phyloP scores from a whole-genome alignment of 768 basidiomycete species.

The Pisolithus orientalis region DNA sequence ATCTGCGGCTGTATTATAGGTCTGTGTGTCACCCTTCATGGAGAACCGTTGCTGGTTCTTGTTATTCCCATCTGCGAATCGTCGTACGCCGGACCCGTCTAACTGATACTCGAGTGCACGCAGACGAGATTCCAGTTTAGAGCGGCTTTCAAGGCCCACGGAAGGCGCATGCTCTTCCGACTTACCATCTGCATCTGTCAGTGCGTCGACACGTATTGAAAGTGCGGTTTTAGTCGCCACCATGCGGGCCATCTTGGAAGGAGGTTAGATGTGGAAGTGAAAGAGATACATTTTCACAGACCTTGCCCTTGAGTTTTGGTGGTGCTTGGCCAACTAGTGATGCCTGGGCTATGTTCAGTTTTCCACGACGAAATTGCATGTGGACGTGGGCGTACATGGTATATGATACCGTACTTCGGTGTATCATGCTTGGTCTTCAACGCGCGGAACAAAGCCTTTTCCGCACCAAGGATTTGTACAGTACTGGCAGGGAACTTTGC shows the following conservation, averaged over 20 bases:
- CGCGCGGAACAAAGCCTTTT: constrained; percentile 72
- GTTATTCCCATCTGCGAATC: constrained; percentile 46
- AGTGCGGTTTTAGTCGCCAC: constrained; percentile 97
- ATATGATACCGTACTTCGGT: constrained; percentile 99
- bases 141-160: constrained; percentile 89
- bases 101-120: constrained; percentile 81
- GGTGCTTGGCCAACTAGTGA: constrained; percentile 96
- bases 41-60: constrained; percentile 78
- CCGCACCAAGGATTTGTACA: constrained; percentile 70
- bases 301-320: constrained; percentile 97
- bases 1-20: constrained; percentile 86
- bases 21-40: constrained; percentile 70
- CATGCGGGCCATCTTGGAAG: constrained; percentile 92
- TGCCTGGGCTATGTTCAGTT: constrained; percentile 43
- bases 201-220: constrained; percentile 95
- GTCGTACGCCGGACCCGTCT: constrained; percentile 67
- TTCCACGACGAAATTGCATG: constrained; percentile 1
- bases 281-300: constrained; percentile 20
- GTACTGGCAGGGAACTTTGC: constrained; percentile 78
- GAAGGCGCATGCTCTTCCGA: constrained; percentile 75
- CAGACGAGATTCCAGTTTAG: constrained; percentile 91
- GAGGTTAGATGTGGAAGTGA: background rate
- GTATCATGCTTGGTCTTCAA: constrained; percentile 88
- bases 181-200: constrained; percentile 88
- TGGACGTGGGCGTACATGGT: constrained; percentile 59